These are phyloP conservation scores for Cenchrus purpureus DNA, from an alignment of 176 grass and related monocot species.

Conservation along the genomic window DNA sequence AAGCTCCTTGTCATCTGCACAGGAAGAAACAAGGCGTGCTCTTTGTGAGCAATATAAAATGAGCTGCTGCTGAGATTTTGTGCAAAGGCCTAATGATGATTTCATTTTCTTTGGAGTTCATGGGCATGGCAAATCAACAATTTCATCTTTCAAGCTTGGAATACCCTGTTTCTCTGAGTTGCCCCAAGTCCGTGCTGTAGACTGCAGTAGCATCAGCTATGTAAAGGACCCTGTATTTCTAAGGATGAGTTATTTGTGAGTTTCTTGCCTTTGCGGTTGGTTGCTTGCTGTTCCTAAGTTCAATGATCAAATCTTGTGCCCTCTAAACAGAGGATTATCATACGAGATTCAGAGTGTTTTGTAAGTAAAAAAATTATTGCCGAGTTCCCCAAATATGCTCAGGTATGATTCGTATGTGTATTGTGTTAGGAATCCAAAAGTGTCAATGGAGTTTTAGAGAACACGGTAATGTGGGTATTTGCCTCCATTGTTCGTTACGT, in stretches of 20 bases:
- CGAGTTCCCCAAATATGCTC: too few species aligned
- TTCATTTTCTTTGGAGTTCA: background rate
- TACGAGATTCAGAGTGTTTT: too few species aligned
- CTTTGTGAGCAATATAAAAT: background rate
- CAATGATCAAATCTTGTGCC: too few species aligned
- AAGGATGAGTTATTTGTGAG: background rate
- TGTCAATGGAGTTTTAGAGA: too few species aligned
- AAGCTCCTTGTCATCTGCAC: background rate
- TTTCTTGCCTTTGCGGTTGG: background rate
- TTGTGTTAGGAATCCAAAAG: too few species aligned
- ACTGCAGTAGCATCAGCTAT: conserved; percentile 1
- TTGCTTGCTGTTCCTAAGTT: background rate
- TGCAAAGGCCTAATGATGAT: background rate
- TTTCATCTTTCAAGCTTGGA: background rate
- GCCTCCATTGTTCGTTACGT: too few species aligned
- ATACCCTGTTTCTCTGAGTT: background rate
- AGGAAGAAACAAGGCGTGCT: background rate
- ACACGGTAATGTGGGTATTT: too few species aligned
- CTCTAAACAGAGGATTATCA: too few species aligned
- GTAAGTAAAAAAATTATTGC: too few species aligned
- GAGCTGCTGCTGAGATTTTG: background rate
- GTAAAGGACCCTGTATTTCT: background rate
- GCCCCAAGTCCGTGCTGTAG: background rate
- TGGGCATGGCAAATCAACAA: background rate
- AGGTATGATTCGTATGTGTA: too few species aligned